Base-by-base conservation (phyloP, 192 early-diverging fungal genomes). In the Mortierella antarctica region DNA sequence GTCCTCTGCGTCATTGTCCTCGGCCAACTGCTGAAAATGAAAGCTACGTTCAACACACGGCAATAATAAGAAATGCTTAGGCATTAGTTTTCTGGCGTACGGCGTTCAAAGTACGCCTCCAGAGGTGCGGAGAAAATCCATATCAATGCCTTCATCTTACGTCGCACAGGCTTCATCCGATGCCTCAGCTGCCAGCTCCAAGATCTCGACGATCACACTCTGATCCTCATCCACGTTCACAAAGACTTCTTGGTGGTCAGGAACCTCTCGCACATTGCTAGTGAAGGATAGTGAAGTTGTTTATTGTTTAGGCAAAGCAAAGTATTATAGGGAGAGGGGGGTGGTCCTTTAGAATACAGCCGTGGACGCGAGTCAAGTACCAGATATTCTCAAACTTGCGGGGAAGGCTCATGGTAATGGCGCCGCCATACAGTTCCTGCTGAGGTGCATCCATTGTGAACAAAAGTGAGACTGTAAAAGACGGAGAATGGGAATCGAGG, bases 201-300 rank as follows among this genome's bases (percentile, higher is more conserved):
- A 83, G 41, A 98, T 85, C 81, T 98, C 96, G 31, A 98, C 74
- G 49, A 98, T 95, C 8, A 98, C 79, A 82, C 93, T 95, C 64
- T 92, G 91, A 70, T 95, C 91, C 7, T 87, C 91, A 7, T 66
- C 82, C 31, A 79, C 77, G 62, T 92, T 85, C 9, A 92, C 90
- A 82, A 94, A 98, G 7, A 97, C 96, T 72, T 98, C 96, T 82
- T 98, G 96, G 80, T 96, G 92, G 83, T 95, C 93, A 0, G 96
- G 96, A 0, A 98, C 88, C 53, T 93, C 76, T 41, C 96, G 92
- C 14, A 97, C 71, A n/a, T 87, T 61, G 70, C 95, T 96, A 83
- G 18, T n/a, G 10, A 17, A 18, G 39, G 18, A 21, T 23, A 6
- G 8, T 4, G 39, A 31, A 3, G 5, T 31, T 60, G 15, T 58